Conservation (phyloP, 768 basidiomycete species). For the Boletus edulis region DNA sequence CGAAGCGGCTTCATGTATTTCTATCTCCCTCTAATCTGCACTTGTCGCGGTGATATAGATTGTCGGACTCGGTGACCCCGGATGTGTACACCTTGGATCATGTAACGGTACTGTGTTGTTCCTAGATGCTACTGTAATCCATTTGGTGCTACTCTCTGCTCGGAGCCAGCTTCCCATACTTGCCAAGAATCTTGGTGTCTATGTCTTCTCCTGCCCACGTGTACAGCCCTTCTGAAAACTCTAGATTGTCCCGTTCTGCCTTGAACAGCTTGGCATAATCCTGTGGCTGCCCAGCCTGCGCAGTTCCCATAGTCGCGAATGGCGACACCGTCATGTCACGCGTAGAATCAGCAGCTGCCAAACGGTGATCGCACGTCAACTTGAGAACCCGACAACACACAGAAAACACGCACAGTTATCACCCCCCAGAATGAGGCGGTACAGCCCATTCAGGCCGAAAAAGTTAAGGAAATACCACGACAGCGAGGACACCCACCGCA, state of each 20-base stretch:
- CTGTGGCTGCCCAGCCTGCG: slow-evolving; percentile 58
- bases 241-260: slow-evolving; percentile 88
- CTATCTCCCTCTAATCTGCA: slow-evolving; percentile 29
- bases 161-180: slow-evolving; percentile 63
- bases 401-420: slow-evolving; percentile 69
- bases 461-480: slow-evolving; percentile 99
- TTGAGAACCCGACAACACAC: slow-evolving; percentile 10
- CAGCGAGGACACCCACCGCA: slow-evolving; percentile 97
- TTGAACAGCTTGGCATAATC: slow-evolving; percentile 91
- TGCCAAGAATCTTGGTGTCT: slow-evolving; percentile 72
- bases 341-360: slow-evolving; percentile 73
- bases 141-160: slow-evolving; percentile 19
- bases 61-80: slow-evolving; percentile 13
- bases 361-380: slow-evolving; percentile 13
- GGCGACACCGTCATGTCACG: slow-evolving; percentile 71
- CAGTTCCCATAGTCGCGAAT: slow-evolving; percentile 53
- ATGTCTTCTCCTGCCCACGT: slow-evolving; percentile 80
- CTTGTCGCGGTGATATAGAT: slow-evolving; percentile 8
- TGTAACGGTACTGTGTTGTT: slow-evolving; percentile 24
- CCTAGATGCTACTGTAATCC: slow-evolving; percentile 20
- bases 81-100: slow-evolving; percentile 24
- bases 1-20: slow-evolving; percentile 19
- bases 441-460: slow-evolving; percentile 94
- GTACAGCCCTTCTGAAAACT: slow-evolving; percentile 86
- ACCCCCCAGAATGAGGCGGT: slow-evolving; percentile 86